Evolutionary conservation across 176 grass and related monocot genomes (phyloP).

Genomic region (Bonia amplexicaulis): DNA sequence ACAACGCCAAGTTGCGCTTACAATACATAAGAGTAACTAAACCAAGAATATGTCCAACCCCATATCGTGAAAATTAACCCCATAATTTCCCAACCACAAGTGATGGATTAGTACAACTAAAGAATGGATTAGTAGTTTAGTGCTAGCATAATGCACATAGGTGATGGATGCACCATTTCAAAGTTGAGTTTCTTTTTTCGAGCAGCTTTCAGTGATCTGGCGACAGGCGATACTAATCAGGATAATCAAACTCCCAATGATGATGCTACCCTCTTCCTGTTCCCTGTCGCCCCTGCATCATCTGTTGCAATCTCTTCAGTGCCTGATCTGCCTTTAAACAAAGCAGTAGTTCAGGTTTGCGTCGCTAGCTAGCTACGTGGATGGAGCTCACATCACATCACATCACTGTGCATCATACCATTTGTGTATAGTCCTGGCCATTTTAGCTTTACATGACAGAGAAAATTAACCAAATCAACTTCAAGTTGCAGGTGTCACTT

Average conservation of each 20-base stretch:
- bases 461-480: neutral
- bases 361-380: neutral
- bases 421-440: neutral
- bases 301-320: neutral
- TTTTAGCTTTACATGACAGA: neutral
- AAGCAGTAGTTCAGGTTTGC: neutral
- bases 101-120: neutral
- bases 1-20: neutral
- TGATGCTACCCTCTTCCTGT: conserved; percentile 9
- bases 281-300: conserved; percentile 27
- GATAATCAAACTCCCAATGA: conserved; percentile 32
- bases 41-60: neutral
- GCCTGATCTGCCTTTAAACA: neutral
- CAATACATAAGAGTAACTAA: neutral
- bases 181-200: neutral
- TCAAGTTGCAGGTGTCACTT: neutral
- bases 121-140: neutral
- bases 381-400: neutral
- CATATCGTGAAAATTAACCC: neutral
- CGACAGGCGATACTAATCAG: neutral
- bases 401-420: neutral
- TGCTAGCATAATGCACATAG: neutral
- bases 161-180: neutral
- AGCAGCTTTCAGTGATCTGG: conserved; percentile 36
- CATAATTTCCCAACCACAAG: neutral